Base-by-base conservation (phyloP, 2,329 filamentous ascomycete genomes). In the Helicocarpus griseus region DNA sequence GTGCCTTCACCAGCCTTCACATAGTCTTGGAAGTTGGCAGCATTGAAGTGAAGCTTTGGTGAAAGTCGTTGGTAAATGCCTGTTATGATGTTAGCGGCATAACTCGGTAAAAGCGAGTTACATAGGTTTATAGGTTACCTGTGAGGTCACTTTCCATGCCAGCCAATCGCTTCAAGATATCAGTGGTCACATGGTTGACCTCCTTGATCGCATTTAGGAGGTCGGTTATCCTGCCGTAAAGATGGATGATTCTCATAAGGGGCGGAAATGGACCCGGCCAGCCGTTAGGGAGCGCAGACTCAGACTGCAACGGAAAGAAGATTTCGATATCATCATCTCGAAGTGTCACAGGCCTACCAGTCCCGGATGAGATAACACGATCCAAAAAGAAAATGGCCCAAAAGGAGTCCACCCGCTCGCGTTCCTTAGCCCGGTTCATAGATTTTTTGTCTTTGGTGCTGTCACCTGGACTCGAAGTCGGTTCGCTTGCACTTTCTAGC, bases 351-450 rank as follows among this genome's bases (percentile, higher is more conserved):
- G 88, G 85, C 14, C 89, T 78, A 8, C 89, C 89, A 0, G 88
- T 93, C 0, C 89, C 89, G 0, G 87, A 91, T 0, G 89, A 94
- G 24, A 95, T 91, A 55, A 91, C 85, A 19, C 89, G 79, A 61
- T 95, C 89, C 1, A 95, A 77, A 57, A 94, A 85, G 65, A 94
- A 94, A 9, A 95, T 85, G 3, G 87, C 84, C 89, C 89, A 95
- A 58, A 95, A 89, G 0, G 89, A 91, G 60, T 95, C 87, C 40
- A 89, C 83, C 14, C 87, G 80, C 63, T 94, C 89, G 56, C 89
- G 82, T 60, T 94, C 88, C 3, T 87, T 79, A 5, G 70, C 60
- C 80, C 84, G 56, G 72, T 77, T 65, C 17, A 45, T 19, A 29
- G 80, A 61, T 83, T 82, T 49, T 70, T 65, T 1, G 68, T 73